A percentile compares a stretch with the other conserved stretches of the same genome.
Evolutionary conservation across 148 eudicot species (phyloP).

Genomic region (Fallopia convolvulus): DNA sequence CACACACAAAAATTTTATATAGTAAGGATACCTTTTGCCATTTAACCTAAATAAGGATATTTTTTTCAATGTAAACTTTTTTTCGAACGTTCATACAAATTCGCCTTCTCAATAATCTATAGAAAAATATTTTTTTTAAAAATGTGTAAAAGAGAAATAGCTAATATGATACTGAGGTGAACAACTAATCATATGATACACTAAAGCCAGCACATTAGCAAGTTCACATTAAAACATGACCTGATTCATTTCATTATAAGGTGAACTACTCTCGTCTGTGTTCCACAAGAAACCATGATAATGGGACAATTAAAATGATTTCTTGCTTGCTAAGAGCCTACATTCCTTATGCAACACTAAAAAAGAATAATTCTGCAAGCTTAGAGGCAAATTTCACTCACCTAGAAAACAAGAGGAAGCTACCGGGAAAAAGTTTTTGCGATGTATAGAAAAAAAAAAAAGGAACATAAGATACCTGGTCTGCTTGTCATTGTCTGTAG

Average conservation of each 20-base stretch:
- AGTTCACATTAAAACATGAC: too few relatives aligned
- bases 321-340: background rate
- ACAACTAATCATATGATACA: background rate
- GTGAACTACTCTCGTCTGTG: background rate
- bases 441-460: background rate
- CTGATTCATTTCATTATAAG: background rate
- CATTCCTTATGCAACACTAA: background rate
- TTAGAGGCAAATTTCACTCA: background rate
- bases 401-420: background rate
- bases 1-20: too few relatives aligned
- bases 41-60: too few relatives aligned
- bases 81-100: too few relatives aligned
- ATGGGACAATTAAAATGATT: background rate
- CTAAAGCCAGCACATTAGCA: background rate
- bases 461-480: constrained; percentile 47
- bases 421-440: background rate
- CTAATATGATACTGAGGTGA: background rate
- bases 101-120: too few relatives aligned
- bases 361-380: background rate
- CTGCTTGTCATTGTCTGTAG: constrained; percentile 97
- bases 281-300: background rate
- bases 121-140: too few relatives aligned
- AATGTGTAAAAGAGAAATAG: background rate
- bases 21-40: too few relatives aligned
- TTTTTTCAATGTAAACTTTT: too few relatives aligned